A percentile compares a stretch with the other conserved stretches of the same genome.
These are phyloP conservation scores for Fusarium newnesense DNA, from an alignment of 2,329 filamentous ascomycete genomes.

Conservation along the genomic window DNA sequence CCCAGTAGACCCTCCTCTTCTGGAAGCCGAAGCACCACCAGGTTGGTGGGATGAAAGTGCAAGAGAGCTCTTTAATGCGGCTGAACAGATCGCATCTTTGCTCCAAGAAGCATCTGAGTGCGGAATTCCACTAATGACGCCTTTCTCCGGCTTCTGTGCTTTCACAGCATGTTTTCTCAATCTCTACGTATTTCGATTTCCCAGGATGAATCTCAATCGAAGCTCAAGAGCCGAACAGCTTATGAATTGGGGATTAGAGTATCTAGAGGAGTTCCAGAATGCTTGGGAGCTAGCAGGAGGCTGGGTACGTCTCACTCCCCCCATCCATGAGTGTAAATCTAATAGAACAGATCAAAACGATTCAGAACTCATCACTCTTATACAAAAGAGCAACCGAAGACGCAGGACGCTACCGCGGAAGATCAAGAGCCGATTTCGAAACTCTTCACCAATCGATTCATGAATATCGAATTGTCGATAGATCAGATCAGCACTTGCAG, in stretches of 20 bases:
- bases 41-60: slow-evolving; percentile 55
- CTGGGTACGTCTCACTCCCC: slow-evolving; percentile 4
- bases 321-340: accelerated
- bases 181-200: slow-evolving; percentile 53
- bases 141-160: slow-evolving; percentile 57
- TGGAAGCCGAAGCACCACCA: slow-evolving; percentile 51
- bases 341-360: slow-evolving; percentile 34
- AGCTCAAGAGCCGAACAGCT: slow-evolving; percentile 27
- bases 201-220: slow-evolving; percentile 50
- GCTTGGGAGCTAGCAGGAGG: slow-evolving; percentile 38
- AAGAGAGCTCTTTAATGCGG: slow-evolving; percentile 49
- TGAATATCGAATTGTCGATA: slow-evolving; percentile 33
- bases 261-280: slow-evolving; percentile 37
- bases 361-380: slow-evolving; percentile 33
- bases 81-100: slow-evolving; percentile 49
- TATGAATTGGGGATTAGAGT: slow-evolving; percentile 37
- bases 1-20: slow-evolving; percentile 53
- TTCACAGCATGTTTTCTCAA: slow-evolving; percentile 58
- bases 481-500: slow-evolving; percentile 36
- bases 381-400: slow-evolving; percentile 39
- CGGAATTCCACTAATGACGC: slow-evolving; percentile 51
- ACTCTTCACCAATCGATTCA: slow-evolving; percentile 36
- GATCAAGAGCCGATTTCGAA: slow-evolving; percentile 36
- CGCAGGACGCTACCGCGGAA: slow-evolving; percentile 25
- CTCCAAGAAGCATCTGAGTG: slow-evolving; percentile 52